Conservation (phyloP, 192 early-diverging fungal species). For the Backusella tarrabulga region DNA sequence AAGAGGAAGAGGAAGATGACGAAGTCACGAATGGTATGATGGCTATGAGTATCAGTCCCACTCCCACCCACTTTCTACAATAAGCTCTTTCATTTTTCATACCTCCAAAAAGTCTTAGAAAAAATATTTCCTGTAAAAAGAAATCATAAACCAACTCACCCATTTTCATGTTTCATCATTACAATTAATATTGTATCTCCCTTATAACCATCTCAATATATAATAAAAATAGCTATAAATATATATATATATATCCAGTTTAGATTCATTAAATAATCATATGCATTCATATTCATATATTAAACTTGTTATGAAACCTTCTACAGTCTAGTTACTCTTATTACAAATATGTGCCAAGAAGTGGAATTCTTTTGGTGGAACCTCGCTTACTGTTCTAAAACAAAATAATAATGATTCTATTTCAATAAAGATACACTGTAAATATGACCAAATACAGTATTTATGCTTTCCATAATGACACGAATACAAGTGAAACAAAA, state of each 20-base stretch:
- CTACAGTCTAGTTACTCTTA: too few species aligned
- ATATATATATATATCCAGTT: background rate
- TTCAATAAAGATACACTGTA: background rate
- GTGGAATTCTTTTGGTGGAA: too few species aligned
- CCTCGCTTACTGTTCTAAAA: background rate
- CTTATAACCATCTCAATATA: background rate
- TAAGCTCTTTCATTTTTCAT: background rate
- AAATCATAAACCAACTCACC: background rate
- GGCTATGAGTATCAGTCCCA: constrained; percentile 56
- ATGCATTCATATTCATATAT: background rate
- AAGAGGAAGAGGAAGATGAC: constrained; percentile 41
- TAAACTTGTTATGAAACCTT: too few species aligned
- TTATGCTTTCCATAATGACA: background rate
- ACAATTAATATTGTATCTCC: background rate
- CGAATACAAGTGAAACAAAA: background rate
- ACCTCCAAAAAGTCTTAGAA: background rate
- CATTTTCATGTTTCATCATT: constrained; percentile 1
- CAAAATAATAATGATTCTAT: background rate
- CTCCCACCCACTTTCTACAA: constrained; percentile 34
- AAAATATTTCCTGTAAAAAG: constrained; percentile 8
- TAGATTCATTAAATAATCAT: background rate
- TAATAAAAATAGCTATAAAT: background rate
- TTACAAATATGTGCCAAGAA: too few species aligned
- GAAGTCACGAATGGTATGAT: constrained; percentile 47
- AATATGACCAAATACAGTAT: background rate